Base-by-base conservation (phyloP, 495 filamentous ascomycete genomes). In the Parathielavia appendiculata region DNA sequence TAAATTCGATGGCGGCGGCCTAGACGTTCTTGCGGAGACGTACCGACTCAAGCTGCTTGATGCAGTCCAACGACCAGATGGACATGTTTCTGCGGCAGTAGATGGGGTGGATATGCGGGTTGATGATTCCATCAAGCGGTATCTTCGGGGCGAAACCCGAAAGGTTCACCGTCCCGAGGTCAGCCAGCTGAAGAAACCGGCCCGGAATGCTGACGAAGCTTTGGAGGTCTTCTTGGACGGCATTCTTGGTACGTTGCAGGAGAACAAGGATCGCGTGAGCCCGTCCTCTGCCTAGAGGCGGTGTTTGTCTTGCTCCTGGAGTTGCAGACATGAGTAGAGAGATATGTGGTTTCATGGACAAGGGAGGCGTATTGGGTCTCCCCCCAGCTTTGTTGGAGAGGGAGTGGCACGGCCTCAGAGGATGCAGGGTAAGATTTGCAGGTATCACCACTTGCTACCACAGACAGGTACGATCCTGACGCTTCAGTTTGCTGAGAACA, bases 41-140 rank as follows among this genome's bases (percentile, higher is more conserved):
- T 59, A 59, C 20, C 51, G 12, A 13, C 22, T 41, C 20, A 48
- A 32, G 39, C 39, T 62, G 4, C 22, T 32, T 9, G 36, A 50
- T 1, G 14, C 38, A 12, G n/a, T 46, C 10, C 45, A 22, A 10
- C 10, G 5, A 8, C 12, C 41, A 6, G 41, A 41, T 19, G n/a
- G 47, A 2, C 17, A 47, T n/a, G 20, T 14, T n/a, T 1, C 5
- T n/a, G 51, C 55, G 13, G n/a, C 13, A 5, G 34, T 43, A 7
- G 34, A 54, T 36, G 30, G 38, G 19, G 9, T 63, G 13, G 12
- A 46, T 26, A 6, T 26, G 1, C 50, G 57, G 20, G 57, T 52
- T 4, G 45, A 63, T 17, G 40, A 40, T 16, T 54, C 63, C 36
- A 63, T 66, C 45, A 44, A 41, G 16, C 43, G 34, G 38, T 38